These are phyloP conservation scores for Tricholoma terreum DNA, from an alignment of 768 basidiomycete genomes.

Conservation along the genomic window DNA sequence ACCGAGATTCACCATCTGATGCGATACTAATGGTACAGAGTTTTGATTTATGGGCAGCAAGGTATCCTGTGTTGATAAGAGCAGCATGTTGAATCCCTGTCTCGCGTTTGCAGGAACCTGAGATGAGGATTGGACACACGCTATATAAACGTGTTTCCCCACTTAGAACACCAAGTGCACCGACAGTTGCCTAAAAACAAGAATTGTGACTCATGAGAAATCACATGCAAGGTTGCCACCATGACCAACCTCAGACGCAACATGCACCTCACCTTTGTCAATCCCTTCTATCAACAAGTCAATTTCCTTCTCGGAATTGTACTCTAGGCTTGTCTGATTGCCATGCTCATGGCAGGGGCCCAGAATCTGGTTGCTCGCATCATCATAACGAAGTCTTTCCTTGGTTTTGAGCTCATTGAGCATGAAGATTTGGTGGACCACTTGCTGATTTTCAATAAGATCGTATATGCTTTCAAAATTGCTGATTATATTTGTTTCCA, in stretches of 20 bases:
- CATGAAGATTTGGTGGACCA: too few species aligned
- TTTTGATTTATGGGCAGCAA: too few species aligned
- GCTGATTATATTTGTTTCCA: background rate
- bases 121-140: conserved; percentile 23
- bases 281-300: background rate
- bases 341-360: conserved; percentile 8
- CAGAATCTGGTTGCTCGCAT: too few species aligned
- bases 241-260: background rate
- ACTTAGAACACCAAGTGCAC: conserved; percentile 26
- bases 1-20: conserved; percentile 26
- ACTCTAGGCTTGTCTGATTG: background rate
- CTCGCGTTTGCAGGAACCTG: conserved; percentile 28
- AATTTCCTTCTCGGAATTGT: background rate
- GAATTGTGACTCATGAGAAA: too few species aligned
- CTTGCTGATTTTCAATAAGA: background rate
- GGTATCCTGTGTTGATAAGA: too few species aligned
- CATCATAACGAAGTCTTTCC: too few species aligned
- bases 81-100: conserved; percentile 20
- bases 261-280: background rate
- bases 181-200: conserved; percentile 29
- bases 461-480: conserved; percentile 1
- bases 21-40: too few species aligned
- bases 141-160: conserved; percentile 20
- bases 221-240: too few species aligned
- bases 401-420: too few species aligned